Base-by-base conservation (phyloP, 2,329 filamentous ascomycete genomes). In the Cryphonectria carpinicola region DNA sequence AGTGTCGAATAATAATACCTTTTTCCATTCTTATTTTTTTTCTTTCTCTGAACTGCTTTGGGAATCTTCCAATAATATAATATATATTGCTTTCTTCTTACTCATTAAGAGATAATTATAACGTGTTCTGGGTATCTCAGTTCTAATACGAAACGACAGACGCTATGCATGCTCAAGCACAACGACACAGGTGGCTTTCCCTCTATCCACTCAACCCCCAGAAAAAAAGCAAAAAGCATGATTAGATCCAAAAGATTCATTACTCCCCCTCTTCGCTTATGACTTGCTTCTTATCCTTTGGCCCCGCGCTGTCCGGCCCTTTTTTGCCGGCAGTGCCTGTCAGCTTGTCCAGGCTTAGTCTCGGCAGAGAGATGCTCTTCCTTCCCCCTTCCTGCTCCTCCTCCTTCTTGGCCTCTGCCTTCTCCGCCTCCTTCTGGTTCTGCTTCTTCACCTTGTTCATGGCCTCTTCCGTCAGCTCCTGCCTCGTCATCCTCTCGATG, bases 401-500 rank as follows among this genome's bases (percentile, higher is more conserved):
- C 19, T 70, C 69, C n/a, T 67, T 41, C 41, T 32, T 22, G 19
- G 28, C 60, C 37, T 71, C 46, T 25, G 61, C 70, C 61, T 74
- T 74, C 41, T 78, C 75, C 69, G 77, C 74, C 63, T 78, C 79
- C 63, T 78, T 79, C 65, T 78, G 75, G 71, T 80, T 81, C 76
- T 84, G 84, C 74, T 84, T 84, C 75, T 83, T 81, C 70, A 85
- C 80, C 67, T 84, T 83, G 71, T 84, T 82, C 67, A 86, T 86
- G 11, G 86, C 86, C 69, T 88, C 82, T 43, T 84, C 78, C 65
- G 93, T 97, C 69, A 97, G 80, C 73, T 93, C 89, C 78, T 96
- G 93, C 41, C 93, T 84, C 76, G 92, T 89, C 81, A 96, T 88
- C 61, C 90, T 86, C 77, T 95, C 90, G 32, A 94, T 84, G 0